These are phyloP conservation scores for Margaritispora aquatica DNA, from an alignment of 495 filamentous ascomycete genomes.

Conservation along the genomic window DNA sequence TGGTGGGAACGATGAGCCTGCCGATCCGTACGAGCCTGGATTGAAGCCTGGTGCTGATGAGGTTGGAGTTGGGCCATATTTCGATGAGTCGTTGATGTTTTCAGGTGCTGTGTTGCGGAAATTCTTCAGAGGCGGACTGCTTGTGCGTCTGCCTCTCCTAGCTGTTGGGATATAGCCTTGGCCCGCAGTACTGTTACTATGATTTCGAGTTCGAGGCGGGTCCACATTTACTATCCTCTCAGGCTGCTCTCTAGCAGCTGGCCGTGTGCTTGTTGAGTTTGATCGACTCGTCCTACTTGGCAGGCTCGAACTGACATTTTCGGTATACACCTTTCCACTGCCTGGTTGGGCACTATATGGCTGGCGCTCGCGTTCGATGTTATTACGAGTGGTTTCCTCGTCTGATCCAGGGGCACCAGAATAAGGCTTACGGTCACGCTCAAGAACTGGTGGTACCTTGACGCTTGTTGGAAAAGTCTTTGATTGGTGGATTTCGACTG, in stretches of 20 bases:
- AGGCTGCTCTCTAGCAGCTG: neutral
- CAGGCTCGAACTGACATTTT: conserved; percentile 1
- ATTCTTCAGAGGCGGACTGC: conserved; percentile 17
- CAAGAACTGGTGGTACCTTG: conserved; percentile 16
- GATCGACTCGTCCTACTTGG: conserved; percentile 4
- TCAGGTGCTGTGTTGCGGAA: conserved; percentile 19
- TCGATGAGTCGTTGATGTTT: conserved; percentile 12
- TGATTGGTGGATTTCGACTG: conserved; percentile 21
- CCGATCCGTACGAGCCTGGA: conserved; percentile 12
- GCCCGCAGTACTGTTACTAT: conserved; percentile 10
- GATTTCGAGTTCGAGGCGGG: neutral
- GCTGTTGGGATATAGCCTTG: conserved; percentile 6
- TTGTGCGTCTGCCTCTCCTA: conserved; percentile 5
- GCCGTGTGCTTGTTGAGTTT: conserved; percentile 18
- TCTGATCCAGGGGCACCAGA: conserved; percentile 12
- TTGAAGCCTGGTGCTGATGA: conserved; percentile 16
- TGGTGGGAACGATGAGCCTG: conserved; percentile 10
- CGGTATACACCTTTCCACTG: conserved; percentile 16
- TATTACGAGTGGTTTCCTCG: conserved; percentile 14
- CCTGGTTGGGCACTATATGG: conserved; percentile 23
- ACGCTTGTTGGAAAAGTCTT: conserved; percentile 13
- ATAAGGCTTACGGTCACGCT: conserved; percentile 23
- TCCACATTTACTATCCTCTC: conserved; percentile 2
- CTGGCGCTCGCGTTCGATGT: conserved; percentile 23
- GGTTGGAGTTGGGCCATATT: conserved; percentile 11